phyloP scores from a whole-genome alignment of 768 basidiomycete genomes.

The Naganishia randhawae region DNA sequence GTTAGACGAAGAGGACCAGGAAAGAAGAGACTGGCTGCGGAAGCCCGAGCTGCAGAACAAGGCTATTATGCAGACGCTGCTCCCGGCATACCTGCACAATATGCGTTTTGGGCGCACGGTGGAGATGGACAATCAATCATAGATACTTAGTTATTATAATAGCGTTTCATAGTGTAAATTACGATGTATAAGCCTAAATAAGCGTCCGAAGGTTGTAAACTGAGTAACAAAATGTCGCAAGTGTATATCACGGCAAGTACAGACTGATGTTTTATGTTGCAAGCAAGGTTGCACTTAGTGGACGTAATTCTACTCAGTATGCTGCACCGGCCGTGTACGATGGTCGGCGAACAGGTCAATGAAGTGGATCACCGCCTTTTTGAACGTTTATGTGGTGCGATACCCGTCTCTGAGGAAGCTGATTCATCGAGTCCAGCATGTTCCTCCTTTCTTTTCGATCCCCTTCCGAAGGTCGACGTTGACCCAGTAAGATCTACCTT shows the following conservation, averaged over 20 bases:
- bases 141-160: neutral
- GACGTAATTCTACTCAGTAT: no score
- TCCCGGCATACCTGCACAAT: slow-evolving; percentile 13
- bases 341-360: no score
- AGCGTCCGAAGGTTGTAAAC: no score
- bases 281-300: no score
- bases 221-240: no score
- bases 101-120: slow-evolving; percentile 14
- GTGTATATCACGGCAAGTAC: no score
- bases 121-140: neutral
- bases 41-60: slow-evolving; percentile 1
- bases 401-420: neutral
- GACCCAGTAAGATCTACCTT: slow-evolving; percentile 1
- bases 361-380: neutral
- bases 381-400: neutral
- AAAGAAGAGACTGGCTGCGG: slow-evolving; percentile 2
- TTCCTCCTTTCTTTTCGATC: slow-evolving; percentile 4
- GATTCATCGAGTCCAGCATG: neutral
- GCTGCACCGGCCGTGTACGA: no score
- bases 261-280: no score
- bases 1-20: slow-evolving; percentile 11
- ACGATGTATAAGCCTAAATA: no score
- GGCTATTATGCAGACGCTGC: slow-evolving; percentile 2
- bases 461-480: neutral
- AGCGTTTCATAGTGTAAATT: no score